Evolutionary conservation across 202 grass and related monocot species (phyloP), one percentile per base, ranked within the genome.

Genomic region (Zoysia matrella): DNA sequence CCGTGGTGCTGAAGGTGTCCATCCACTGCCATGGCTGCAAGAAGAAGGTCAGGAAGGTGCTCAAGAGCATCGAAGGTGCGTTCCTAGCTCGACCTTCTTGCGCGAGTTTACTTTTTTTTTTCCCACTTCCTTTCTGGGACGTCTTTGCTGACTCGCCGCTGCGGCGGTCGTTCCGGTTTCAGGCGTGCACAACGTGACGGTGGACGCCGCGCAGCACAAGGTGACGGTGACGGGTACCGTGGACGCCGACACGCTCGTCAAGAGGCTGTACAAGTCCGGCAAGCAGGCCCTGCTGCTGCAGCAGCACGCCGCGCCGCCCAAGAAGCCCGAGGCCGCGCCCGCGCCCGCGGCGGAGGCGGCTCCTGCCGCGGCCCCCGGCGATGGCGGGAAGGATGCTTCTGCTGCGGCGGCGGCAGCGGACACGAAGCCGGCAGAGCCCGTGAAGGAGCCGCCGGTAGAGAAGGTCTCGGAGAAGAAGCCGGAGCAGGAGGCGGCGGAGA

Each of bases 191-290:
- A 77, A 69, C 30, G 83, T 86, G 41, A 64, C 68, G 39, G 84
- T 99, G 43, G 96, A 99, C 72, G 69, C 82, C 2, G 48, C 56
- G 57, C 89, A 90, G 82, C 77, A 99, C 74, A 99, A 93, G 82
- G 96, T 95, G 52, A 83, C 83, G 0, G 96, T 99, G 49, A 89
- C 76, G 3, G 84, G 88, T 45, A 90, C 72, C 0, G 78, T 92
- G 3, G 85, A 92, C 83, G 85, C 83, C 72, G 71, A 83, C 7
- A 87, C 82, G 43, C 85, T 99, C 50, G 52, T 99, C 7, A n/a
- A n/a, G n/a, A n/a, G n/a, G n/a, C n/a, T n/a, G n/a, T n/a, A n/a
- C n/a, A n/a, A n/a, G n/a, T n/a, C n/a, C n/a, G n/a, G n/a, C n/a
- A n/a, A n/a, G n/a, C n/a, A n/a, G n/a, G n/a, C n/a, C n/a, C n/a